Evolutionary conservation across 2,329 filamentous ascomycete genomes (phyloP), one percentile per base, ranked within the genome.

Genomic region (Aspergillus terreus): DNA sequence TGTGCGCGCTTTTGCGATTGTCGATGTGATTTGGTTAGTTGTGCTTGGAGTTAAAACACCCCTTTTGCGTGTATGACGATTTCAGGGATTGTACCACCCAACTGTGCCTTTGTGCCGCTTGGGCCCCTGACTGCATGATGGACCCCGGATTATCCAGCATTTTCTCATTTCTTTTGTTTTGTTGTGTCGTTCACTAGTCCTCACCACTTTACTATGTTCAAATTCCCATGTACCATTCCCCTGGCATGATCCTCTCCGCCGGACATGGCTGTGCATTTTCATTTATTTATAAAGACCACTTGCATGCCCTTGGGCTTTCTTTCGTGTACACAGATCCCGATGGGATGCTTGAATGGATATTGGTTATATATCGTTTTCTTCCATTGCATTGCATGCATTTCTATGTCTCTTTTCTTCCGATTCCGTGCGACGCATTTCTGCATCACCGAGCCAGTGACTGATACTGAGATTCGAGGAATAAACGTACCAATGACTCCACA

Each of bases 1-100:
- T 66, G 63, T 66, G 67, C 65, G 66, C 61, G 63, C 59, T 67
- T 42, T 64, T 63, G 59, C 52, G 57, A 62, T 51, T 51, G 49
- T 57, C 51, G 55, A 53, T 55, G 53, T 52, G 62, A 62, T 58
- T 66, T 64, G 56, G 50, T 53, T 57, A 56, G 52, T 50, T 54
- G 49, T 49, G 50, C 23, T 58, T 60, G 52, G 53, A 58, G 58
- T 55, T 61, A 56, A 53, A 61, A 61, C 54, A 56, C 57, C 56
- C 58, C 51, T 53, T 54, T 43, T 56, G 60, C 55, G 55, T 58
- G 54, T 58, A 58, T 59, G 55, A 56, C 57, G 52, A 50, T 55
- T 54, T 46, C 44, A 49, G 51, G 48, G 46, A 51, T 38, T 50
- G 54, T 52, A 52, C 41, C 23, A 50, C 49, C 52, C 50, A 47